Conservation (phyloP, 495 filamentous ascomycete genomes). For the Aspergillus mulundensis region DNA sequence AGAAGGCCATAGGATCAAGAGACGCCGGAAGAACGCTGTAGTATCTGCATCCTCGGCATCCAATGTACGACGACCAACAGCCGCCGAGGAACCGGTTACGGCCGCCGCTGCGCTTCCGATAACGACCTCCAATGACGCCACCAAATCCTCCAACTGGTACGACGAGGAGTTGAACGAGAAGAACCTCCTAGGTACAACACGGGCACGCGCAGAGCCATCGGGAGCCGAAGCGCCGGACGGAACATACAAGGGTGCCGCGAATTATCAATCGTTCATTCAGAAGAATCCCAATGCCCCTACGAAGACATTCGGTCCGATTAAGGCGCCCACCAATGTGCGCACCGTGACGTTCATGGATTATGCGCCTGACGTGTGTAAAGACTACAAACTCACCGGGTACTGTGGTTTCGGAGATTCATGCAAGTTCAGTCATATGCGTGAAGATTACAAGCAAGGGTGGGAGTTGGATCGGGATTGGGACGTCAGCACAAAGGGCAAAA, state of each 20-base stretch:
- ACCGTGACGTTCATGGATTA: slow-evolving; percentile 89
- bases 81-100: slow-evolving; percentile 52
- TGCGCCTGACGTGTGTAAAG: slow-evolving; percentile 92
- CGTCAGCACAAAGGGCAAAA: slow-evolving; percentile 70
- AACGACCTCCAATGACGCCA: slow-evolving; percentile 77
- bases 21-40: slow-evolving; percentile 65
- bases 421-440: slow-evolving; percentile 76
- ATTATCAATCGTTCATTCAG: slow-evolving; percentile 69
- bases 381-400: slow-evolving; percentile 80
- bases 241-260: slow-evolving; percentile 72
- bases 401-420: slow-evolving; percentile 14
- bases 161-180: slow-evolving; percentile 61
- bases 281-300: slow-evolving; percentile 76
- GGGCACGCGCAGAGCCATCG: slow-evolving; percentile 26
- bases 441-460: slow-evolving; percentile 93
- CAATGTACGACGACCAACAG: slow-evolving; percentile 36
- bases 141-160: slow-evolving; percentile 88
- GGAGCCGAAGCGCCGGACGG: slow-evolving; percentile 46
- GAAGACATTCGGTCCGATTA: slow-evolving; percentile 75
- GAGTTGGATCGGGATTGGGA: slow-evolving; percentile 95
- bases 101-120: slow-evolving; percentile 48
- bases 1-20: slow-evolving; percentile 68
- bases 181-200: slow-evolving; percentile 62
- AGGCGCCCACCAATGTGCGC: slow-evolving; percentile 84
- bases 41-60: slow-evolving; percentile 51